Evolutionary conservation across 2,329 filamentous ascomycete genomes (phyloP).

Genomic region (Pyrenophora tritici-repentis): DNA sequence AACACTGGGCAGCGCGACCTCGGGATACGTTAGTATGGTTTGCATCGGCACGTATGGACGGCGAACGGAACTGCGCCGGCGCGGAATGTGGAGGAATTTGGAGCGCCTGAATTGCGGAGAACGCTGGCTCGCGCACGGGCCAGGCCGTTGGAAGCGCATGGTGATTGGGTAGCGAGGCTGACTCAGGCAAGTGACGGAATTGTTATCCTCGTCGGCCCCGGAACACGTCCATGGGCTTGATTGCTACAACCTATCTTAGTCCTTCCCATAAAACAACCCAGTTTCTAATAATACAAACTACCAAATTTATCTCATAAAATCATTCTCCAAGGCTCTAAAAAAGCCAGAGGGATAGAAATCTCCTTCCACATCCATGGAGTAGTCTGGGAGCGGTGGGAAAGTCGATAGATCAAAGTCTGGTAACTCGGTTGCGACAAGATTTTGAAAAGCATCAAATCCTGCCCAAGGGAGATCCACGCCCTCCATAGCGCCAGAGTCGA

Average conservation of each 20-base stretch:
- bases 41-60: slow-evolving; percentile 17
- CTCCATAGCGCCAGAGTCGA: too few species aligned
- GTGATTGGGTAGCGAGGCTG: slow-evolving; percentile 16
- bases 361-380: slow-evolving; percentile 21
- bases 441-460: slow-evolving; percentile 14
- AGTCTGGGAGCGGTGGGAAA: slow-evolving; percentile 23
- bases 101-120: slow-evolving; percentile 14
- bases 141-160: not conserved
- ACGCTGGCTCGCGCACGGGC: slow-evolving; percentile 5
- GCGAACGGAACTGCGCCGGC: slow-evolving; percentile 13
- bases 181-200: slow-evolving; percentile 17
- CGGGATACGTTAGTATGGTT: slow-evolving; percentile 20
- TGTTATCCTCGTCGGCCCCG: slow-evolving; percentile 9
- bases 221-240: not conserved
- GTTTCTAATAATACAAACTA: too few species aligned
- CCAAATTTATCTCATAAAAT: slow-evolving; percentile 19
- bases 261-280: too few species aligned
- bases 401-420: slow-evolving; percentile 22
- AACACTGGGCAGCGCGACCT: slow-evolving; percentile 6
- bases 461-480: not conserved
- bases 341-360: slow-evolving; percentile 31
- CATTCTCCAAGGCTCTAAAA: slow-evolving; percentile 38
- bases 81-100: slow-evolving; percentile 23
- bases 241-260: too few species aligned
- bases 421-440: slow-evolving; percentile 15